Evolutionary conservation across 2,329 filamentous ascomycete species (phyloP), one percentile per base, ranked within the genome.

Genomic region (Mycosphaerelloides madeirae): DNA sequence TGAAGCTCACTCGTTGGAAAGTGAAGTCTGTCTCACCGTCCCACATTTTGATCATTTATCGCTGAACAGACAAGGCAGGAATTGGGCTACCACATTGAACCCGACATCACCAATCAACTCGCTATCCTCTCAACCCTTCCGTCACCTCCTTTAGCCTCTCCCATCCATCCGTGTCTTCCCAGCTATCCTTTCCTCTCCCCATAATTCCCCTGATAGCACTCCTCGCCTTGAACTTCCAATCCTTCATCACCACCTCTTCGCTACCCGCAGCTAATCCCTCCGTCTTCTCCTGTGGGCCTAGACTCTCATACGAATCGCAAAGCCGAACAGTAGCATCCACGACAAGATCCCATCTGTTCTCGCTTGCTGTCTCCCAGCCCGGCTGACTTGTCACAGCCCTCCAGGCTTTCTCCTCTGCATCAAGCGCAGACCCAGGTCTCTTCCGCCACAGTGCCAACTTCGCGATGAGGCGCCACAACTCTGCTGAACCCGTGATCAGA

Each of bases 331-430:
- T 97, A 40, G 87, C 79, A 49, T 80, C 74, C 2, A 94, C 87
- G 3, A 94, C 80, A 1, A 75, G 74, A 47, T 80, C 70, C 86
- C 87, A 95, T 14, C 77, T 77, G 33, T 74, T 73, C 52, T 77
- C 73, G 12, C 81, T 77, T 31, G 79, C 78, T 20, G 78, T 72
- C 51, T 76, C 73, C 67, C 69, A 75, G 3, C 72, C 71, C 0
- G 79, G 72, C 55, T 78, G 68, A 39, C 75, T 72, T 0, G 77
- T 71, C 0, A 84, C 79, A 0, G 85, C 81, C 2, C 93, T 79
- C 90, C 91, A 98, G 0, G 84, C 87, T 62, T 91, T 90, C 68
- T 97, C 93, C 22, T 90, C 80, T 1, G 87, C 87, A 5, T 89
- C 85, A 1, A 97, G 74, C 3, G 90, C 87, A 1, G 81, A 82